These are phyloP conservation scores for Mortierella antarctica DNA, from an alignment of 192 early-diverging fungal genomes.

Conservation along the genomic window DNA sequence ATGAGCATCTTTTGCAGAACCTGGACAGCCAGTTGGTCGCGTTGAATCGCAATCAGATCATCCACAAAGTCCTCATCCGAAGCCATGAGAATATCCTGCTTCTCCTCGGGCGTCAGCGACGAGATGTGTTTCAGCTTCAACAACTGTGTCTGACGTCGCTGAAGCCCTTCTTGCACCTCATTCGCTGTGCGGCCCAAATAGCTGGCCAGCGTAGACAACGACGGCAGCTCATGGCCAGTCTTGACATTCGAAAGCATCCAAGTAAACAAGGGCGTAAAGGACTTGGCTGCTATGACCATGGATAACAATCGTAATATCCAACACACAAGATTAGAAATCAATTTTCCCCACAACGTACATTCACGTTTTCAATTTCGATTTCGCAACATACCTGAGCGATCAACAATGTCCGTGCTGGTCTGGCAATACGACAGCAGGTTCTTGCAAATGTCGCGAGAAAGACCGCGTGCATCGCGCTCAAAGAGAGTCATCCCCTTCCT, in stretches of 20 bases:
- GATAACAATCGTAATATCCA: background rate
- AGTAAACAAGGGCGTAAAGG: slow-evolving; percentile 39
- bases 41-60: slow-evolving; percentile 54
- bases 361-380: too few relatives aligned
- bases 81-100: slow-evolving; percentile 43
- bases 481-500: slow-evolving; percentile 27
- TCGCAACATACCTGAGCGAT: slow-evolving; percentile 21
- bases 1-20: slow-evolving; percentile 56
- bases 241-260: slow-evolving; percentile 41
- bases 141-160: slow-evolving; percentile 38
- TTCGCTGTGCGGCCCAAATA: slow-evolving; percentile 32
- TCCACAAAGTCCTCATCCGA: slow-evolving; percentile 49
- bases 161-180: slow-evolving; percentile 35
- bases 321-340: slow-evolving; percentile 1
- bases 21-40: slow-evolving; percentile 59
- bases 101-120: slow-evolving; percentile 50
- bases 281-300: background rate
- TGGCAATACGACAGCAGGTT: slow-evolving; percentile 68
- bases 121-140: slow-evolving; percentile 34
- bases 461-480: slow-evolving; percentile 52
- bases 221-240: slow-evolving; percentile 44
- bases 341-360: background rate
- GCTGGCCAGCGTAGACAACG: slow-evolving; percentile 51
- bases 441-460: slow-evolving; percentile 60
- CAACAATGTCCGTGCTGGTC: slow-evolving; percentile 41